These are phyloP conservation scores for Leishmania amazonensis DNA, from an alignment of 208 protist genomes.

Conservation along the genomic window DNA sequence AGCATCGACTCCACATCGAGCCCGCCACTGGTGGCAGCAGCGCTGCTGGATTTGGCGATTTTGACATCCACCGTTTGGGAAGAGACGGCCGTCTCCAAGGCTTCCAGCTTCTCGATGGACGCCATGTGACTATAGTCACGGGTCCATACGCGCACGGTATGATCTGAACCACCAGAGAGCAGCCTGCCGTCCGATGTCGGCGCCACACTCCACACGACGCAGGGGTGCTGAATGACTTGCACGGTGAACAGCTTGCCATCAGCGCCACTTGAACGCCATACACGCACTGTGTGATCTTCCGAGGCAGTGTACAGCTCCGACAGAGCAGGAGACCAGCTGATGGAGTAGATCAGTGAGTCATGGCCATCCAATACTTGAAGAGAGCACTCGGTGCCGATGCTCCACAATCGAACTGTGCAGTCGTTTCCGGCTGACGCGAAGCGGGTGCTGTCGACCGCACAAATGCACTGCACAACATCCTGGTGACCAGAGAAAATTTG, in stretches of 20 bases:
- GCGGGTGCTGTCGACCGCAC: conserved; percentile 40
- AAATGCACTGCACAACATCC: conserved; percentile 77
- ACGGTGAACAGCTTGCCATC: conserved; percentile 21
- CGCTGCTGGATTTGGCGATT: conserved; percentile 13
- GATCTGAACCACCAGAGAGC: conserved; percentile 84
- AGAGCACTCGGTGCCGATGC: conserved; percentile 20
- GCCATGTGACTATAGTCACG: conserved; percentile 50
- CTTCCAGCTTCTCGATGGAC: conserved; percentile 62
- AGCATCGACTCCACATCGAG: conserved; percentile 39
- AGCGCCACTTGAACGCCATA: conserved; percentile 47
- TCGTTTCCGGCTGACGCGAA: conserved; percentile 80
- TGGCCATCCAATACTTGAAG: conserved; percentile 48
- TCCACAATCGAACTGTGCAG: conserved; percentile 61
- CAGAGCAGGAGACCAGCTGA: conserved; percentile 47
- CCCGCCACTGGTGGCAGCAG: conserved; percentile 23
- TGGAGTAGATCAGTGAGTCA: conserved; percentile 70
- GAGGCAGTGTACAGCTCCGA: conserved; percentile 78
- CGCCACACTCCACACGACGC: conserved; percentile 90
- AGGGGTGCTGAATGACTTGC: conserved; percentile 88
- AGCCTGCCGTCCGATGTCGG: conserved; percentile 43
- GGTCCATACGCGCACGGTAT: conserved; percentile 90
- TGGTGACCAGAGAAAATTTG: conserved; percentile 51
- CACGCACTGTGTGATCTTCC: conserved; percentile 86
- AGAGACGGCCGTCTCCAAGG: conserved; percentile 50
- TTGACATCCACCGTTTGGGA: conserved; percentile 70